Conservation (phyloP, 2,329 filamentous ascomycete genomes). For the Neonectria neomacrospora region DNA sequence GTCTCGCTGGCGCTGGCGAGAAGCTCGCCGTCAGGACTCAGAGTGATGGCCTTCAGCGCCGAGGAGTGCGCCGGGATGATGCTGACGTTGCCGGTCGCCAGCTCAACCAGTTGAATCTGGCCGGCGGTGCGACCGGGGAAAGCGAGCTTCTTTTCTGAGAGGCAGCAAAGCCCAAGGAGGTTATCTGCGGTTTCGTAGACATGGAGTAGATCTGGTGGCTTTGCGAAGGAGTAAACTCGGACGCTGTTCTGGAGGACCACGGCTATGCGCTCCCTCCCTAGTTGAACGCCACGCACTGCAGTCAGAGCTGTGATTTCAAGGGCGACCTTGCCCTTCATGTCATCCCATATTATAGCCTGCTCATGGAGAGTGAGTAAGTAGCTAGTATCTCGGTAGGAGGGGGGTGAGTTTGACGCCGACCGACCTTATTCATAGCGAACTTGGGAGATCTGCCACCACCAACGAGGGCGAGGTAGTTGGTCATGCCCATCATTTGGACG, state of each 20-base stretch:
- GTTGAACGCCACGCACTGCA: constrained; percentile 80
- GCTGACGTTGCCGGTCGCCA: constrained; percentile 83
- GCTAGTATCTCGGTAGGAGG: background rate
- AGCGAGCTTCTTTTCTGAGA: constrained; percentile 78
- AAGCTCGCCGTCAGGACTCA: constrained; percentile 83
- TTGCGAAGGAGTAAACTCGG: constrained; percentile 82
- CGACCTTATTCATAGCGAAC: constrained; percentile 85
- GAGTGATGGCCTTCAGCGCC: constrained; percentile 78
- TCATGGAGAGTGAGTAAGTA: constrained; percentile 17
- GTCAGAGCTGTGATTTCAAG: constrained; percentile 85
- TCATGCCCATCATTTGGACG: constrained; percentile 86
- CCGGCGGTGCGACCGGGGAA: constrained; percentile 90
- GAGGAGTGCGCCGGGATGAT: constrained; percentile 93
- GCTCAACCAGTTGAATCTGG: constrained; percentile 88
- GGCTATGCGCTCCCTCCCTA: constrained; percentile 80
- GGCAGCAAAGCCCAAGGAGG: constrained; percentile 79
- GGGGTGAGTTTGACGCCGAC: constrained; percentile 1
- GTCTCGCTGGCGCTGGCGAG: constrained; percentile 92
- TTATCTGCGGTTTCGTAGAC: constrained; percentile 91
- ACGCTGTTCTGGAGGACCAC: constrained; percentile 86
- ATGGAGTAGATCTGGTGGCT: constrained; percentile 74
- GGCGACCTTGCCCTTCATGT: constrained; percentile 76
- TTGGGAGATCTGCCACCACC: constrained; percentile 88
- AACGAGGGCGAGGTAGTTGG: constrained; percentile 89
- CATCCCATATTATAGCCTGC: constrained; percentile 90